Evolutionary conservation across 768 basidiomycete species (phyloP).

Genomic region (Serendipita sp.): DNA sequence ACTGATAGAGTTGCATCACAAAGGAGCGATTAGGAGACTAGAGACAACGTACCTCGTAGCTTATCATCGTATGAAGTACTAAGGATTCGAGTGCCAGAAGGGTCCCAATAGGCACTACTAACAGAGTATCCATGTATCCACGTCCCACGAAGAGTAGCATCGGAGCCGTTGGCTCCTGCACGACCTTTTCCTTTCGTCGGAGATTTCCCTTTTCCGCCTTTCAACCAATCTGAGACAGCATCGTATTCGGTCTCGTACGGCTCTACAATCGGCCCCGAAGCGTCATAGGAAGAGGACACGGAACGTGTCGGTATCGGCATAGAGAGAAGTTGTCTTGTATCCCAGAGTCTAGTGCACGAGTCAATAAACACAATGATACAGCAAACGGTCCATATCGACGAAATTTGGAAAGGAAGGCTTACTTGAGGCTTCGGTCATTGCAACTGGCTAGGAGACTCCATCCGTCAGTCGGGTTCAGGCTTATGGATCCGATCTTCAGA

Average conservation of each 20-base stretch:
- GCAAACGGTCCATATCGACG: neutral
- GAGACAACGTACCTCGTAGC: conserved; percentile 39
- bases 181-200: conserved; percentile 35
- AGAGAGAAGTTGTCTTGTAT: conserved; percentile 44
- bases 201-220: conserved; percentile 15
- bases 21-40: neutral
- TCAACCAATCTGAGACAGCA: conserved; percentile 7
- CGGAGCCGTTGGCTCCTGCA: conserved; percentile 32
- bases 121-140: conserved; percentile 60
- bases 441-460: conserved; percentile 59
- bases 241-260: conserved; percentile 10
- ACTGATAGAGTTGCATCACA: conserved; percentile 27
- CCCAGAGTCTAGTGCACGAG: conserved; percentile 53
- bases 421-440: conserved; percentile 60
- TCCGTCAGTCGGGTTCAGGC: conserved; percentile 56
- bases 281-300: neutral
- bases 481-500: conserved; percentile 50
- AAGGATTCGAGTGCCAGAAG: conserved; percentile 58
- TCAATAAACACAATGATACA: neutral
- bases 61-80: conserved; percentile 77
- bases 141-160: conserved; percentile 42
- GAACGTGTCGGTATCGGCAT: conserved; percentile 18
- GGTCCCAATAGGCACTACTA: conserved; percentile 77
- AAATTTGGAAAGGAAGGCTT: conserved; percentile 15
- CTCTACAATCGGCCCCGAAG: neutral